These are phyloP conservation scores for Tolypocladium pustulatum DNA, from an alignment of 2,329 filamentous ascomycete species.

Conservation along the genomic window DNA sequence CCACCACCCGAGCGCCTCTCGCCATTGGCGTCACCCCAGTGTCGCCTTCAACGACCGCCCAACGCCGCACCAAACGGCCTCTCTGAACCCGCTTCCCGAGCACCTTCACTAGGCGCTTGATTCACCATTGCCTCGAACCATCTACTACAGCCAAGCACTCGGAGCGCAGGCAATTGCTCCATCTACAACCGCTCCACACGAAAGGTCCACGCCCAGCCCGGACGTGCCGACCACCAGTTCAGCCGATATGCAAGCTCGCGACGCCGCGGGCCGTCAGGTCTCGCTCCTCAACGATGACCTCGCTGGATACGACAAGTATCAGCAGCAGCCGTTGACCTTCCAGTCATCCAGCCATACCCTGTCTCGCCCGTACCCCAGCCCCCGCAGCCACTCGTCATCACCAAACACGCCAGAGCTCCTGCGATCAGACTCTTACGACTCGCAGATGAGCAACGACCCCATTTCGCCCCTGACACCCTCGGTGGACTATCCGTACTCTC, in stretches of 20 bases:
- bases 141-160: not conserved
- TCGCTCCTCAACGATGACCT: slow-evolving; percentile 49
- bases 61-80: not conserved
- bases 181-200: not conserved
- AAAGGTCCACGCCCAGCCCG: not conserved
- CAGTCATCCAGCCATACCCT: slow-evolving; percentile 21
- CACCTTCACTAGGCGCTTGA: not conserved
- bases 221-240: not conserved
- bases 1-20: not conserved
- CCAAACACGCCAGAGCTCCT: slow-evolving; percentile 46
- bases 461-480: slow-evolving; percentile 46
- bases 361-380: slow-evolving; percentile 21
- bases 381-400: slow-evolving; percentile 32
- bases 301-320: slow-evolving; percentile 5
- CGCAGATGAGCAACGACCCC: slow-evolving; percentile 43
- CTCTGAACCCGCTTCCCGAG: not conserved
- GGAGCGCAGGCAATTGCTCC: not conserved
- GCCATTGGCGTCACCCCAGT: not conserved
- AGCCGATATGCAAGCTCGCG: slow-evolving; percentile 38
- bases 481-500: slow-evolving; percentile 29
- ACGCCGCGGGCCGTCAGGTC: slow-evolving; percentile 46
- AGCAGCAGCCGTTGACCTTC: slow-evolving; percentile 20
- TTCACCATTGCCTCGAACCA: not conserved
- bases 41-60: not conserved
- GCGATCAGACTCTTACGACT: slow-evolving; percentile 52